Base-by-base conservation (phyloP, 257 asterid species). In the Lithospermum erythrorhizon region DNA sequence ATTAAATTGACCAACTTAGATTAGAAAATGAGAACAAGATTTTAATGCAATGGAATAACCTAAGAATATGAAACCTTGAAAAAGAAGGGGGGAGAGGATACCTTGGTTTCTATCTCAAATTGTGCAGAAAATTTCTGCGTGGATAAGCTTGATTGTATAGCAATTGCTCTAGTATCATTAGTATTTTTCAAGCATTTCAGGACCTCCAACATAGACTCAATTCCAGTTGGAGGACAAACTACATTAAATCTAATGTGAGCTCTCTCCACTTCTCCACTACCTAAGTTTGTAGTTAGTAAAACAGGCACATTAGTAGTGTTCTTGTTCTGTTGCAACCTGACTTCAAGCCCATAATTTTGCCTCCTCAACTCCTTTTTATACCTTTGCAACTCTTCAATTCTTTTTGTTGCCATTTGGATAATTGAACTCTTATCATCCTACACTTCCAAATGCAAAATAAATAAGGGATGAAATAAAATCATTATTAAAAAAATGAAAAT, bases 371-470 rank as follows among this genome's bases (percentile, higher is more conserved):
- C 70, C 19, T 63, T 71, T 57, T 61, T 71, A 25, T 19, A 19
- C 32, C 62, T 67, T 58, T 57, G 49, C 22, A 77, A 47, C 49
- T 69, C 80, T 68, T 69, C 68, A 11, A 82, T 67, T n/a, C 58
- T 69, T 64, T 62, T 65, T 9, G 58, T 62, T 11, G 89, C 81
- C 73, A 54, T 78, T 61, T 73, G 80, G 27, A 79, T 71, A 63
- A 82, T 77, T 7, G 79, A 72, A 59, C 64, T 75, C 70, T 78
- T 79, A n/a, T 82, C 89, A 47, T 63, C 52, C 89, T 82, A 35
- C 45, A 35, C 1, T 41, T 41, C 49, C 11, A 41, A 14, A 41
- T 13, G 45, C 30, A n/a, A 41, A 41, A 41, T 13, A 27, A 27
- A 4, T 27, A 27, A 27, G 32, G 4, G 6, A 27, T 27, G 6